These are phyloP conservation scores for Blastocystis sp. DNA, from an alignment of 352 stramenopile species.

Conservation along the genomic window DNA sequence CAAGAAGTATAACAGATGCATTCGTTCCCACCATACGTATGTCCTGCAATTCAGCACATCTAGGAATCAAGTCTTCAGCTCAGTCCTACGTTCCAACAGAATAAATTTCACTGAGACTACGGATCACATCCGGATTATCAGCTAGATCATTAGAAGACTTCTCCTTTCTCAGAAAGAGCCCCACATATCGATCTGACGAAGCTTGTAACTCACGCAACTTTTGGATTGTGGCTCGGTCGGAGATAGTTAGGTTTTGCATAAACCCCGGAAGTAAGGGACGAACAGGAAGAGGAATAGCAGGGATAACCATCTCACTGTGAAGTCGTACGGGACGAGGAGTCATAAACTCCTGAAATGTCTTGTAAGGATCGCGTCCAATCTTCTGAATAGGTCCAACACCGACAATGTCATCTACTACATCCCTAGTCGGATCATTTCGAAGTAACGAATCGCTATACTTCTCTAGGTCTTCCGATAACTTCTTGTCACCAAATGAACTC, in stretches of 20 bases:
- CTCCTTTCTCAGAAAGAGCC: conserved; percentile 89
- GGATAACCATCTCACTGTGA: conserved; percentile 17
- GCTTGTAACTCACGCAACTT: conserved; percentile 54
- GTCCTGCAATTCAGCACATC: conserved; percentile 46
- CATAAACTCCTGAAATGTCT: background rate
- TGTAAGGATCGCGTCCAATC: background rate
- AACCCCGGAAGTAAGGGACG: conserved; percentile 69
- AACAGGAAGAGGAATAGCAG: conserved; percentile 68
- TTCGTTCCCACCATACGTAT: conserved; percentile 6
- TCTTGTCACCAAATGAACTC: background rate
- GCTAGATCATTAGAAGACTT: conserved; percentile 72
- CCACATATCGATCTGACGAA: conserved; percentile 77
- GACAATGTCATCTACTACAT: background rate
- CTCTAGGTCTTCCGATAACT: background rate
- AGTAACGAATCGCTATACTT: background rate
- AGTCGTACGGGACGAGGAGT: background rate
- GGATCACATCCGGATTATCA: conserved; percentile 30
- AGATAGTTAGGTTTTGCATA: conserved; percentile 68
- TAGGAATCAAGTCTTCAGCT: conserved; percentile 24
- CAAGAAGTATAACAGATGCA: background rate
- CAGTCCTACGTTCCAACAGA: conserved; percentile 68
- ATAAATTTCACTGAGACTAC: conserved; percentile 63
- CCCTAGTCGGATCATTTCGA: background rate
- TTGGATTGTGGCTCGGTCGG: conserved; percentile 67
- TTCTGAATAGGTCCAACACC: background rate